Conservation (phyloP, 768 basidiomycete genomes). For the Hygrocybe punicea region DNA sequence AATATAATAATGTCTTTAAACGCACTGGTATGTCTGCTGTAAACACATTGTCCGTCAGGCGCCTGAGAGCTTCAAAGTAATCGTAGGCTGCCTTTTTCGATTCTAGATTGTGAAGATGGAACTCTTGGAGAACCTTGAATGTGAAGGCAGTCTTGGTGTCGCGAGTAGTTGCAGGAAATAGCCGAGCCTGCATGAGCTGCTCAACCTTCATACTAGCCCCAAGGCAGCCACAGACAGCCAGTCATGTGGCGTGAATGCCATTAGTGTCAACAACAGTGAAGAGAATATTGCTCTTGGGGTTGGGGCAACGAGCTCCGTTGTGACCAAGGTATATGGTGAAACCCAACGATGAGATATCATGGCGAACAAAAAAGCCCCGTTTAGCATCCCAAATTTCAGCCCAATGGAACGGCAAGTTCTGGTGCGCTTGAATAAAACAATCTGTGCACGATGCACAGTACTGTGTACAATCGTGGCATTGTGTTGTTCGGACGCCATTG, state of each 20-base stretch:
- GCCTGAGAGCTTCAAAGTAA: conserved; percentile 16
- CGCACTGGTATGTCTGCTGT: not conserved
- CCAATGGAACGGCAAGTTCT: not conserved
- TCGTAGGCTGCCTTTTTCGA: conserved; percentile 13
- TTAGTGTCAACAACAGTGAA: conserved; percentile 24
- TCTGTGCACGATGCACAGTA: not conserved
- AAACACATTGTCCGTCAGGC: conserved; percentile 13
- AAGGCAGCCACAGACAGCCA: conserved; percentile 26
- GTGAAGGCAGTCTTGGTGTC: conserved; percentile 19
- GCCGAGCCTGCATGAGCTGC: conserved; percentile 17
- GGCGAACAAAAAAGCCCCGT: not conserved
- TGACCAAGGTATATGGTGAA: not conserved
- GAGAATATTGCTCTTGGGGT: not conserved
- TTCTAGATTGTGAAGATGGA: conserved; percentile 14
- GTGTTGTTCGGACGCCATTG: not conserved
- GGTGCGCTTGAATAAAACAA: not conserved
- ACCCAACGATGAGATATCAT: not conserved
- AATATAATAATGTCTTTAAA: not conserved
- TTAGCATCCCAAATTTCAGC: not conserved
- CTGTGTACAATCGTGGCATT: not conserved
- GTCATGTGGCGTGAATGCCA: conserved; percentile 21
- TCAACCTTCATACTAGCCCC: conserved; percentile 8
- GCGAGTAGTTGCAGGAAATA: conserved; percentile 20
- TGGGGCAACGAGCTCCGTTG: not conserved
- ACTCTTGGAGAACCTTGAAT: conserved; percentile 14